Base-by-base conservation (phyloP, 2,329 filamentous ascomycete species). In the Cadophora gregata region DNA sequence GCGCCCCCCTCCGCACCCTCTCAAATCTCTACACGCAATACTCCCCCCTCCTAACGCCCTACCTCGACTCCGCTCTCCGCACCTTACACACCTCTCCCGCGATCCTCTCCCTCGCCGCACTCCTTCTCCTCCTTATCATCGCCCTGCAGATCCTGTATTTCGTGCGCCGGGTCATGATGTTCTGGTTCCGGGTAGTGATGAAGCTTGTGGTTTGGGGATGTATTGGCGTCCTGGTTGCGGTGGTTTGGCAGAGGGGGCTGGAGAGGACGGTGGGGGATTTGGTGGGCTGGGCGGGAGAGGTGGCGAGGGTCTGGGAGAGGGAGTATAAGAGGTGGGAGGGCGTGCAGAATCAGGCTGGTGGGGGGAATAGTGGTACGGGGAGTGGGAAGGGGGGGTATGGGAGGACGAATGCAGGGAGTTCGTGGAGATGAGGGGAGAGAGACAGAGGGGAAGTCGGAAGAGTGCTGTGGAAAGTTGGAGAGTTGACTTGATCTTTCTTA, bases 121-220 rank as follows among this genome's bases (percentile, higher is more conserved):
- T 92, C 4, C 79, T 90, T 53, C 72, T 88, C 33, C 79, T 88
- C 64, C 78, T 95, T 61, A 82, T 93, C 75, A 77, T 94, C 65
- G 84, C 83, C 14, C 79, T 90, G 67, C 86, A 87, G 70, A 81
- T 96, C 50, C 80, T 90, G 70, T 85, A 89, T 76, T 90, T 91
- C 81, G 81, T 93, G 21, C 88, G 89, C 68, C 86, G 92, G 67
- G 80, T 93, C 24, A 83, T 97, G 66, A 81, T 93, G 75, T 96
- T 89, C 81, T 93, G 93, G 88, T 86, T 93, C 62, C 82, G 85
- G n/a, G 76, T 97, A 64, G 83, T 84, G 12, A 77, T 92, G 69
- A 80, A 85, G 27, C 71, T 93, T 50, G 77, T 86, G 1, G 87
- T 93, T 70, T 96, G 88, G 87, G 85, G 84, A 1, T 77, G 81